Base-by-base conservation (phyloP, 768 basidiomycete species). In the Dendrothele bispora region DNA sequence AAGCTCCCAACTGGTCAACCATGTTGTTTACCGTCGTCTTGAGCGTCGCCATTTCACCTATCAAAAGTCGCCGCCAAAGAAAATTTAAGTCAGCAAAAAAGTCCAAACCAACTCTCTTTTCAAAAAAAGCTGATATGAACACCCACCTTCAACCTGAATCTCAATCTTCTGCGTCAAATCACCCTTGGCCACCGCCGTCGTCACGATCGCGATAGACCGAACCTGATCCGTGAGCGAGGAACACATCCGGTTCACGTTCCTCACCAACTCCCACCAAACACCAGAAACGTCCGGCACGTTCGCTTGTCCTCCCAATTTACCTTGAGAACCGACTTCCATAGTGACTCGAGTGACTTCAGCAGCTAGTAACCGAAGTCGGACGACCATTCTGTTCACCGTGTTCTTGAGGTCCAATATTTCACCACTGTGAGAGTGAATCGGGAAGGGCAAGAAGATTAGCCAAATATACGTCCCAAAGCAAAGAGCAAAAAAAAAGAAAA, bases 1-100 rank as follows among this genome's bases (percentile, higher is more conserved):
- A 94, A 5, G 87, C 88, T 56, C 87, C 84, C 53, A 94, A 66
- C 47, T 88, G 87, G 63, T 91, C 91, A 63, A 94, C 91, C 92
- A 95, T 95, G n/a, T 84, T 86, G 59, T 95, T 95, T 54, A 92
- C 88, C 11, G 89, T 91, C 35, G 35, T 38, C 57, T 80, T 80
- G 62, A 82, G 68, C 5, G 77, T 77, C 26, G 72, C 71, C 58
- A 88, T 86, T 63, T 89, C 86, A 61, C 86, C n/a, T n/a, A n/a
- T n/a, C n/a, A n/a, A n/a, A n/a, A n/a, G n/a, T n/a, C n/a, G n/a
- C n/a, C n/a, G n/a, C n/a, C n/a, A n/a, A n/a, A n/a, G n/a, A n/a
- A n/a, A n/a, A n/a, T n/a, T n/a, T n/a, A n/a, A n/a, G n/a, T n/a
- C n/a, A n/a, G n/a, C n/a, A n/a, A n/a, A n/a, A n/a, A n/a, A n/a